Base-by-base conservation (phyloP, 176 grass and related monocot genomes). In the Hordeum marinum region DNA sequence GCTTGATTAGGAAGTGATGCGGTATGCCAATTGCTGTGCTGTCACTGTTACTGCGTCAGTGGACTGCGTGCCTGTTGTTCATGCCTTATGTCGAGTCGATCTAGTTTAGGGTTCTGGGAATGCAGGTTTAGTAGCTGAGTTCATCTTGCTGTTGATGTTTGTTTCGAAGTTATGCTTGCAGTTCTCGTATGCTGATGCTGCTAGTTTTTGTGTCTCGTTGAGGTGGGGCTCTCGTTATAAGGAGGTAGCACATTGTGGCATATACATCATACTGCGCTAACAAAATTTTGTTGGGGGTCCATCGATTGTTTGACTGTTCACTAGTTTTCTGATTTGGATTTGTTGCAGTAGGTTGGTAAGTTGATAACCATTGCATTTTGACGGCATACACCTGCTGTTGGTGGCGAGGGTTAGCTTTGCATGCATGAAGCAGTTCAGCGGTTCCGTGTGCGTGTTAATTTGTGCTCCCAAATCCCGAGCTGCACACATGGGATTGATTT, bases 381-480 rank as follows among this genome's bases (percentile, higher is more conserved):
- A 54, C 3, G 61, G 36, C 12, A 11, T 69, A 2, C 0, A 9
- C 41, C 37, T 9, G 12, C 4, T 85, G 34, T 52, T 84, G 10
- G 32, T 32, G 26, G 15, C 24, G 20, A 65, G 1, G 14, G 34
- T 21, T 82, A 76, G 78, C 13, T 34, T 35, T 78, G 25, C 41
- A 72, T 77, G 39, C 71, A 52, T 81, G 61, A 13, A 59, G 37
- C 61, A n/a, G 29, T 61, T 41, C 2, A 31, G 41, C 43, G 25
- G 55, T 82, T 85, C 31, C 2, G 20, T 72, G 64, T 74, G 14
- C 2, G 14, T 82, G 73, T 78, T 65, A 17, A 39, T 54, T 66
- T 58, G 43, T 76, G 83, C 7, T 85, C 8, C 40, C 65, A 20
- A 83, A 11, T 85, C 5, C 31, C 66, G 34, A 83, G 42, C 79